Base-by-base conservation (phyloP, 257 asterid genomes). In the Handroanthus guayacan region DNA sequence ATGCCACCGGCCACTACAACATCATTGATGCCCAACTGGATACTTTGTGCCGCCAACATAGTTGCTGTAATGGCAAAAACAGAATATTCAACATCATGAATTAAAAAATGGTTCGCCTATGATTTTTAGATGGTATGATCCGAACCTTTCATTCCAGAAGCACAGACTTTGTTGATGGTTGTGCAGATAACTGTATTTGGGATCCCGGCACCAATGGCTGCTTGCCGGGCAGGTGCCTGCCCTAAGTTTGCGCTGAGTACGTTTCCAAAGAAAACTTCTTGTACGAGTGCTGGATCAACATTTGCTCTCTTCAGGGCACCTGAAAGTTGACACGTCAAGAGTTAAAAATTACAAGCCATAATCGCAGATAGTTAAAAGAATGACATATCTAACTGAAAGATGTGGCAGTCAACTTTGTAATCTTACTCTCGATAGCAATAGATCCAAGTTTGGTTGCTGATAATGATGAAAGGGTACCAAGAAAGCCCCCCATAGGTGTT, bases 221-320 rank as follows among this genome's bases (percentile, higher is more conserved):
- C 98, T 79, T 95, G 99, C 78, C 99, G 89, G 16, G 99, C 99
- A 45, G 99, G 98, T 84, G 98, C 99, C 85, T 95, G 99, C 62
- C 99, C 99, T 83, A 95, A 82, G 77, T 95, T 95, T 71, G 99
- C 99, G 69, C 97, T 93, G 64, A 93, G 98, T 37, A 95, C 99
- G 84, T 95, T 95, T 62, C 98, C 98, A 52, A 95, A 95, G 90
- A 86, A 57, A 58, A 95, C 97, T 84, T 93, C 99, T 84, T 93
- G 93, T 56, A 95, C 97, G 67, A 93, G 90, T 16, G 98, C 87
- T 41, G 99, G 93, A 69, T 95, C 98, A 69, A 95, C 74, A 67
- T 89, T 87, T 48, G 97, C 97, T 81, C 96, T 91, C 86, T 91
- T 91, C 75, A 95, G 91, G 80, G 98, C 98, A 87, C 92, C 98